These are phyloP conservation scores for Epichloe amarillans DNA, from an alignment of 2,329 filamentous ascomycete species.

Conservation along the genomic window DNA sequence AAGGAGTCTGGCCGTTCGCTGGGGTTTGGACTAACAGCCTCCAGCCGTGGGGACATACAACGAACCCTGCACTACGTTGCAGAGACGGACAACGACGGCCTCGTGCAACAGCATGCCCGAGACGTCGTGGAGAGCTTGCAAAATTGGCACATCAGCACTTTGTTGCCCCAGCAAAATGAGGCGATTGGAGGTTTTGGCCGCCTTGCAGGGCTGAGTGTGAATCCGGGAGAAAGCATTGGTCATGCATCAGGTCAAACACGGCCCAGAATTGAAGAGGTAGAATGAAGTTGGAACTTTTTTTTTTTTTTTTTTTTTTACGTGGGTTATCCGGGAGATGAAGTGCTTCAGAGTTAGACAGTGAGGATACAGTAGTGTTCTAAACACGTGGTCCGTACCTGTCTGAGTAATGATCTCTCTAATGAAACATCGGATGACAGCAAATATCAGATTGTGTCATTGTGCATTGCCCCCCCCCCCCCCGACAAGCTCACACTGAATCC, in stretches of 20 bases:
- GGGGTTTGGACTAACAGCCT: slow-evolving; percentile 39
- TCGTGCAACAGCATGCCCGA: slow-evolving; percentile 53
- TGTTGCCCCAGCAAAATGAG: slow-evolving; percentile 26
- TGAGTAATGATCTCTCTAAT: no score
- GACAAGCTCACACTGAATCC: no score
- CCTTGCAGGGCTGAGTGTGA: slow-evolving; percentile 26
- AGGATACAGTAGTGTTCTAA: no score
- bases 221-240: slow-evolving; percentile 13
- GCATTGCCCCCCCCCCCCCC: no score
- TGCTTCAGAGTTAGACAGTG: neutral
- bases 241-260: slow-evolving; percentile 16
- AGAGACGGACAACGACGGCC: slow-evolving; percentile 51
- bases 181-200: slow-evolving; percentile 15
- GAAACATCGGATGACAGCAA: no score
- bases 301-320: neutral
- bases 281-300: slow-evolving; percentile 21
- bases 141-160: slow-evolving; percentile 41
- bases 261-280: slow-evolving; percentile 47
- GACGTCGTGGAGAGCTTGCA: slow-evolving; percentile 56
- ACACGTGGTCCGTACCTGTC: no score
- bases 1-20: slow-evolving; percentile 31
- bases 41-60: slow-evolving; percentile 47
- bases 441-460: no score
- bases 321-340: neutral
- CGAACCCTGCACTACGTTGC: slow-evolving; percentile 50